Base-by-base conservation (phyloP, 257 asterid genomes). In the Paulownia fortunei region DNA sequence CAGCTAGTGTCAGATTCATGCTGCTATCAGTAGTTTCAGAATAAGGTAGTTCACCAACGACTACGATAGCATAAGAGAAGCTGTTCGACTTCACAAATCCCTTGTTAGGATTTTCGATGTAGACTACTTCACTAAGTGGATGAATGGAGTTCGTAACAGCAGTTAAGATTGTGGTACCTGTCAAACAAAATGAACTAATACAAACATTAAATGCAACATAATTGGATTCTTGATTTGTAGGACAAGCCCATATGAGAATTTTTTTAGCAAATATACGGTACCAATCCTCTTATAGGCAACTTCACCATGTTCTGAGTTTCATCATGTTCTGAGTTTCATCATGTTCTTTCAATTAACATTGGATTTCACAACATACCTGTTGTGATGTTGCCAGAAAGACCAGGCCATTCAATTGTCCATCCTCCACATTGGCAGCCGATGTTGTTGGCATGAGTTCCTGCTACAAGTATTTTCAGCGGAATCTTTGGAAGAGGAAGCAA, bases 371-470 rank as follows among this genome's bases (percentile, higher is more conserved):
- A 15, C 55, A 15, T 47, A 69, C 76, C 76, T 16, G 2, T 7
- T 69, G 76, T 69, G 1, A 69, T 69, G 76, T 69, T 69, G 21
- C 76, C 76, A 15, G 23, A 42, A 24, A 21, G 58, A 2, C 76
- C 76, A 2, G 23, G 76, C 76, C 76, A 69, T 26, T 26, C 8
- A 7, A 69, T 69, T 0, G 76, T 69, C 76, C 76, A 69, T 5
- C 76, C 76, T 1, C 76, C 76, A 27, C 76, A 69, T 37, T 69
- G 76, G 62, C 44, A 21, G 23, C 76, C 76, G 4, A 69, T 69
- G 46, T 69, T 13, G 26, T 69, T 6, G 23, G 76, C 76, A 69
- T 69, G 76, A 16, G 23, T 49, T 26, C 76, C 76, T 0, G 76
- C 60, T 2, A 69, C 63, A 27, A 69, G 76, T 16, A 69, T 54